phyloP scores from a whole-genome alignment of 2,329 filamentous ascomycete species.

The Ophiocordyceps australis region DNA sequence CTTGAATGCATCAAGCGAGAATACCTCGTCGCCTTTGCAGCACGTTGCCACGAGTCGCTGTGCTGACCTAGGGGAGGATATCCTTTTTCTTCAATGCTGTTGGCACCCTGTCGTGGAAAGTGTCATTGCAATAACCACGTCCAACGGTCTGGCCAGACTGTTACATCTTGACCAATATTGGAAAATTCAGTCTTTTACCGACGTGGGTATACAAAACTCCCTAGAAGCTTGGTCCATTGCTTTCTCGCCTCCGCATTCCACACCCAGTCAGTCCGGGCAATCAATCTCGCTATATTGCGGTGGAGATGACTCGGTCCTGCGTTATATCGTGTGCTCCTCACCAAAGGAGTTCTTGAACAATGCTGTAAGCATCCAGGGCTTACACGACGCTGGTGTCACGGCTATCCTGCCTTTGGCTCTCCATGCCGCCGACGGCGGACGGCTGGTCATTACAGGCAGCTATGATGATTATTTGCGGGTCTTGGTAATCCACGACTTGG shows the following conservation, averaged over 20 bases:
- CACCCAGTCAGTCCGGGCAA: conserved; percentile 6
- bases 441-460: conserved; percentile 64
- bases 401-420: conserved; percentile 56
- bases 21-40: conserved; percentile 14
- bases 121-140: conserved; percentile 53
- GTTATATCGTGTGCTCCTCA: conserved; percentile 21
- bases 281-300: conserved; percentile 41
- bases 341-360: conserved; percentile 7
- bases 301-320: conserved; percentile 54
- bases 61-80: conserved; percentile 31
- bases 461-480: conserved; percentile 78
- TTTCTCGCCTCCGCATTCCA: conserved; percentile 23
- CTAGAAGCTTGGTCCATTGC: conserved; percentile 62
- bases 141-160: conserved; percentile 43
- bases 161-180: conserved; percentile 26
- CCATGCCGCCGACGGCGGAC: conserved; percentile 20
- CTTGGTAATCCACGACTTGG: conserved; percentile 27
- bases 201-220: conserved; percentile 26
- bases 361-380: conserved; percentile 17
- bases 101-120: conserved; percentile 45
- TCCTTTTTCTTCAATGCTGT: conserved; percentile 52
- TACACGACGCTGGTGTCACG: conserved; percentile 70
- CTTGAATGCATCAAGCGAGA: conserved; percentile 21
- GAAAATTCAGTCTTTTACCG: conserved; percentile 13
- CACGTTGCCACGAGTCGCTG: conserved; percentile 25